Base-by-base conservation (phyloP, 441 rosid genomes). In the Syzygium malaccense region DNA sequence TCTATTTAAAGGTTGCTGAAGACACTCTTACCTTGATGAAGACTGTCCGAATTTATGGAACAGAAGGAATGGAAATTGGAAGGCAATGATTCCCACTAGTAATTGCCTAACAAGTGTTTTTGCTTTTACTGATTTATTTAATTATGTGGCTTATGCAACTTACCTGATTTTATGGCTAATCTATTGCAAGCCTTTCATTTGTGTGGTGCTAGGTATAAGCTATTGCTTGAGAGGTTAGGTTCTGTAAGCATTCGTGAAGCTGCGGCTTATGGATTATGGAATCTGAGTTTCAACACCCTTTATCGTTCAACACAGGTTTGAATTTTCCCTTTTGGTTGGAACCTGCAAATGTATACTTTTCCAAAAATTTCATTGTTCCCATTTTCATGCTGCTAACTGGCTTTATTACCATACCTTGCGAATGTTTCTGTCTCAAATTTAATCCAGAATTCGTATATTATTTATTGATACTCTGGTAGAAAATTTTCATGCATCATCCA, bases 301-400 rank as follows among this genome's bases (percentile, higher is more conserved):
- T 92, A 93, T 56, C 94, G 95, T 45, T 92, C 78, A 45, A 91
- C 92, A 86, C 95, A 94, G 95, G 95, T 94, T 88, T 89, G 89
- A 13, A 49, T 48, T 48, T 45, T 37, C 48, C 68, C n/a, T 55
- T 54, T 20, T 18, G 57, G 62, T 55, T 57, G 26, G 64, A 85
- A 85, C 41, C 62, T 45, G 48, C 19, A 32, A 54, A 19, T 45
- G 48, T 45, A 7, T 7, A 7, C 19, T 54, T 11, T 55, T 19
- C 86, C 62, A 85, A 30, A 32, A 32, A 85, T 37, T 20, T 75
- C 17, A 6, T 23, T 23, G 83, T 75, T 75, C 83, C 51, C 83
- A 75, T 23, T n/a, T 75, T 41, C 28, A 20, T 37, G 83, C 83
- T 75, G 51, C 83, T 75, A 75, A 37, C 23, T 75, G 51, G 83